phyloP scores from a whole-genome alignment of 2,329 filamentous ascomycete genomes.

The Paracamarosporium sp. region DNA sequence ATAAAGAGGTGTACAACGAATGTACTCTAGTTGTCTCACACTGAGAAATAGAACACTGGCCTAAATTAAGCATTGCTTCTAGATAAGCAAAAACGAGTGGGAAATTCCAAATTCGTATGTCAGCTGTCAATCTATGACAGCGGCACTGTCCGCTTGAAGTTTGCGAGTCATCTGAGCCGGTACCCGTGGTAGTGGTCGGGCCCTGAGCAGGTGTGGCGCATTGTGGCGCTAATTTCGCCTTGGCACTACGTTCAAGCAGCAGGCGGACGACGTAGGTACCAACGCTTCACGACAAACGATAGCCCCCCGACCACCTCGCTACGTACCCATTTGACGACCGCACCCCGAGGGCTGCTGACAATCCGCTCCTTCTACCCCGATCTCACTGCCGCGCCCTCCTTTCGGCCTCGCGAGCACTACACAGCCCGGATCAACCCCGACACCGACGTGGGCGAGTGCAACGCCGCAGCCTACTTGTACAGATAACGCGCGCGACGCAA shows the following conservation, averaged over 20 bases:
- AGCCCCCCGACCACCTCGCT: constrained; percentile 1
- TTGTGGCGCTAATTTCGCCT: background rate
- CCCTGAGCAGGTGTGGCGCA: background rate
- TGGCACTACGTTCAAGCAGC: background rate
- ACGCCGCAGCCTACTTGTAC: constrained; percentile 27
- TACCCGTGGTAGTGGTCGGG: background rate
- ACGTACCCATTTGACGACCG: background rate
- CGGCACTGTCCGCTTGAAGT: background rate
- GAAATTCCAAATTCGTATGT: background rate
- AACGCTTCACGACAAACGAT: background rate
- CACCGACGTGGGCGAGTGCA: constrained; percentile 28
- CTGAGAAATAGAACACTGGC: background rate
- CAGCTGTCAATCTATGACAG: background rate
- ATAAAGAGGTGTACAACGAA: background rate
- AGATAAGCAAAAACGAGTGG: background rate
- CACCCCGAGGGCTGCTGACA: constrained; percentile 3
- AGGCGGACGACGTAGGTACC: constrained; percentile 3
- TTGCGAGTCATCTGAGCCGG: background rate
- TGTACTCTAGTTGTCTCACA: background rate
- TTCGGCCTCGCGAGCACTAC: constrained; percentile 9
- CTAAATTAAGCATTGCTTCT: background rate
- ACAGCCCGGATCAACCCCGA: constrained; percentile 6
- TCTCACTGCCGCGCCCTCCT: constrained; percentile 1
- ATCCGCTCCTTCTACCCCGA: background rate
- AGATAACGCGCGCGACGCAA: constrained; percentile 9